Percentiles rank a stretch among this genome's conserved stretches.
These are phyloP conservation scores for Davidsoniella eucalypti DNA, from an alignment of 2,329 filamentous ascomycete species.

Conservation along the genomic window DNA sequence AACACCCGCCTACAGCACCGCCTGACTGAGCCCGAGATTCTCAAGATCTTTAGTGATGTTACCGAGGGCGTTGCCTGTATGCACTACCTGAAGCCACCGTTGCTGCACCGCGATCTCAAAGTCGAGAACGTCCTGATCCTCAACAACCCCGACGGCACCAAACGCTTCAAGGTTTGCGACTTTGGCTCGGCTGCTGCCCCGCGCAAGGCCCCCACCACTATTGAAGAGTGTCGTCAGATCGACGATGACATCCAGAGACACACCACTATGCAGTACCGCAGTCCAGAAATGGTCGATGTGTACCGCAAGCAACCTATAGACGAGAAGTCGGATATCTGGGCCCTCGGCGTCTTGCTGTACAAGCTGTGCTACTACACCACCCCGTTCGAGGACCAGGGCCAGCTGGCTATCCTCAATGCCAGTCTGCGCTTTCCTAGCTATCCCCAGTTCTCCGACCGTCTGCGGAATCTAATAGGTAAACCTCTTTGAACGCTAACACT, in stretches of 20 bases:
- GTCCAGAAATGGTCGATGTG: slow-evolving; percentile 97
- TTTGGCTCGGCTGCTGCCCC: slow-evolving; percentile 86
- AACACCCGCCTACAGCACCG: slow-evolving; percentile 94
- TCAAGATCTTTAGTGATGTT: slow-evolving; percentile 92
- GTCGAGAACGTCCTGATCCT: slow-evolving; percentile 96
- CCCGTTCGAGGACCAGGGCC: slow-evolving; percentile 92
- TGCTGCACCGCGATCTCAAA: slow-evolving; percentile 89
- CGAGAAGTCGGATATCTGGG: slow-evolving; percentile 98
- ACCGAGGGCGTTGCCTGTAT: slow-evolving; percentile 94
- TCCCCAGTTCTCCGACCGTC: slow-evolving; percentile 71
- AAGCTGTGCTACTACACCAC: slow-evolving; percentile 99
- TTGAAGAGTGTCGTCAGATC: slow-evolving; percentile 76
- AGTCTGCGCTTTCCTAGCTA: slow-evolving; percentile 83
- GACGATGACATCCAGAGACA: slow-evolving; percentile 96
- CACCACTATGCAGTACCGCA: slow-evolving; percentile 92
- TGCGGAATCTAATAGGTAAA: slow-evolving; percentile 78
- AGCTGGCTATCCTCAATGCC: slow-evolving; percentile 92
- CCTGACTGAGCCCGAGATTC: slow-evolving; percentile 89
- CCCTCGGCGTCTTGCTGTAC: slow-evolving; percentile 83
- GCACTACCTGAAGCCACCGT: slow-evolving; percentile 91
- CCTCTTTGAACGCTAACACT: neutral
- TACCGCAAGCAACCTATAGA: slow-evolving; percentile 93
- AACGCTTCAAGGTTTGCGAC: slow-evolving; percentile 89
- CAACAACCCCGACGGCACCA: slow-evolving; percentile 38
- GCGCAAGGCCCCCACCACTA: slow-evolving; percentile 66